Conservation (phyloP, 2,329 filamentous ascomycete genomes). For the Xylaria sp. region DNA sequence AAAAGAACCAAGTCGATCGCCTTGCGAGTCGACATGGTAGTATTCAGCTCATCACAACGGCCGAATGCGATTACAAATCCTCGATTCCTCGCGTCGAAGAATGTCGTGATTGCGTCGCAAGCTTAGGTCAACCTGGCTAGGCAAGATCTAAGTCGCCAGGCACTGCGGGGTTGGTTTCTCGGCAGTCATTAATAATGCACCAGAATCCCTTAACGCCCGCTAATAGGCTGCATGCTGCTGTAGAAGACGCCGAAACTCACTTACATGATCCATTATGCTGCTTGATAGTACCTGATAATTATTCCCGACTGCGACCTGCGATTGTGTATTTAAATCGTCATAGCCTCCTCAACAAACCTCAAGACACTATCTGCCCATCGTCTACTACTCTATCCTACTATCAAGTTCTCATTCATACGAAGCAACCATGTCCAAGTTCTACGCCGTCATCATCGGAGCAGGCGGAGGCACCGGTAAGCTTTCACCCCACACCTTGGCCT, state of each 20-base stretch:
- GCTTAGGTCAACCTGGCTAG: slow-evolving; percentile 27
- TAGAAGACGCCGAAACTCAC: slow-evolving; percentile 12
- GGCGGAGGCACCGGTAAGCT: slow-evolving; percentile 37
- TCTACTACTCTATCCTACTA: background rate
- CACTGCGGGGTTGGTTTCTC: slow-evolving; percentile 36
- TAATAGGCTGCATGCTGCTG: slow-evolving; percentile 6
- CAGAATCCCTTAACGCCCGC: slow-evolving; percentile 7
- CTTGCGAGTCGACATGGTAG: background rate
- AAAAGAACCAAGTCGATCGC: background rate
- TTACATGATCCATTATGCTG: slow-evolving; percentile 10
- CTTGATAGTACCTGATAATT: background rate
- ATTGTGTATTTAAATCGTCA: slow-evolving; percentile 28
- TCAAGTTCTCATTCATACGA: background rate
- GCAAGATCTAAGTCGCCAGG: slow-evolving; percentile 26
- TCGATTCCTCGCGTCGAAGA: slow-evolving; percentile 3
- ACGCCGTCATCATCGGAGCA: slow-evolving; percentile 37
- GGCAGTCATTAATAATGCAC: slow-evolving; percentile 35
- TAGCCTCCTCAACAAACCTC: background rate
- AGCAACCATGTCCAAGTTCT: slow-evolving; percentile 38
- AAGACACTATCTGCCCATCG: background rate
- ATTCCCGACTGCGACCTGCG: slow-evolving; percentile 15
- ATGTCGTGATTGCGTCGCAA: slow-evolving; percentile 37
- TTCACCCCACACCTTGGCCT: slow-evolving; percentile 4
- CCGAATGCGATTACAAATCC: slow-evolving; percentile 32
- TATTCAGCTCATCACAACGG: background rate